Evolutionary conservation across 352 stramenopile genomes (phyloP), one percentile per base, ranked within the genome.

Genomic region (Pythium aquatile): DNA sequence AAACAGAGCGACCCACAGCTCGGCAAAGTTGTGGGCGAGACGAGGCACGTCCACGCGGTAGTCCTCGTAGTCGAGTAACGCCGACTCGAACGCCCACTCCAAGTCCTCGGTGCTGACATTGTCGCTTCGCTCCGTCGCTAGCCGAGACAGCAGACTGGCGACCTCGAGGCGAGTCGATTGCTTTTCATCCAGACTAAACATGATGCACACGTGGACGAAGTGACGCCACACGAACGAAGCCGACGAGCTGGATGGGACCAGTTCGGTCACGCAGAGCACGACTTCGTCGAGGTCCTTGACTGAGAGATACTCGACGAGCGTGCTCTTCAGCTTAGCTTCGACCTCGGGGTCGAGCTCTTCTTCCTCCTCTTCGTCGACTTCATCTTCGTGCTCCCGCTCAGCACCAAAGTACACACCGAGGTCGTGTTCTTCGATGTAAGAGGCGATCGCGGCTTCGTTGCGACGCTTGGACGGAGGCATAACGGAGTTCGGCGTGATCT

Each of bases 241-340:
- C 10, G 46, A 35, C 3, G 32, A 20, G 5, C 78, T 71, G 6
- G 42, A 39, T 0, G 32, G 48, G 8, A 77, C 79, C 13, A 93
- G 64, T 57, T 96, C 87, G 9, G 91, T 68, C 11, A 94, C 75
- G 59, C 87, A 96, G 29, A 77, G 71, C 55, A 92, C 81, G 29
- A 93, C 69, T 65, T 96, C 87, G 28, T 73, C 67, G 6, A 92
- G 61, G 35, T 96, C 87, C 39, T 90, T 89, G 14, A 91, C 75
- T 1, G 76, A 79, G 8, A 96, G 44, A 35, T 90, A 96, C 71
- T 96, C 87, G 28, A 92, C 78, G 8, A 96, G 58, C 2, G 81
- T 93, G 54, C 64, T 85, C 29, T 80, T 75, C 74, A 96, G 77
- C 60, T 90, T 91, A 13, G 58, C 63, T 8, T 82, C 79, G 32